Evolutionary conservation across 306 rosid species (phyloP).

Genomic region (Begonia masoniana): DNA sequence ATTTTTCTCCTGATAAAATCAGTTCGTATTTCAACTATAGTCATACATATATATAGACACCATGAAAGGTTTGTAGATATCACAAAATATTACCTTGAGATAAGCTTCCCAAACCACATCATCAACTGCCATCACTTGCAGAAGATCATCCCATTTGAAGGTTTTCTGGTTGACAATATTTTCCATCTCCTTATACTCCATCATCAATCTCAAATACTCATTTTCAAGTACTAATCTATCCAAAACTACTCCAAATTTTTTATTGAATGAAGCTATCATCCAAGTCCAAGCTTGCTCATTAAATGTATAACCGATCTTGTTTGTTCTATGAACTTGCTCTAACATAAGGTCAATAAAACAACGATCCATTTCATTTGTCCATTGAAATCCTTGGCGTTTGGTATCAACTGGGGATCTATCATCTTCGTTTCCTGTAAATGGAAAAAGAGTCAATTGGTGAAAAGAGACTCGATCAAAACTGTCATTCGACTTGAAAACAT

Average conservation of each 20-base stretch:
- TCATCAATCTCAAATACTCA: slow-evolving; percentile 11
- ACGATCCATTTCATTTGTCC: slow-evolving; percentile 23
- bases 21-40: no score
- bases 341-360: slow-evolving; percentile 17
- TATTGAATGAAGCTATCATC: slow-evolving; percentile 19
- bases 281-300: slow-evolving; percentile 24
- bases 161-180: slow-evolving; percentile 12
- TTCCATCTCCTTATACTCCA: slow-evolving; percentile 14
- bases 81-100: slow-evolving; percentile 17
- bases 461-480: no score
- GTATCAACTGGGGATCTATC: slow-evolving; percentile 15
- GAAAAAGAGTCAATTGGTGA: no score
- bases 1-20: background rate
- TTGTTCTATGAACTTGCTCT: slow-evolving; percentile 26
- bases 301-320: slow-evolving; percentile 13
- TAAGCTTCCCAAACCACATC: slow-evolving; percentile 14
- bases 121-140: slow-evolving; percentile 9
- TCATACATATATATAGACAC: no score
- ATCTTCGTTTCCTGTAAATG: slow-evolving; percentile 16
- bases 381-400: slow-evolving; percentile 12
- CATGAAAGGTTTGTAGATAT: no score
- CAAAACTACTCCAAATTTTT: slow-evolving; percentile 11
- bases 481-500: no score
- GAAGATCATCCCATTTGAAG: slow-evolving; percentile 12
- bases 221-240: slow-evolving; percentile 17